phyloP scores from a whole-genome alignment of 257 asterid species.

The Ilex aquifolium region DNA sequence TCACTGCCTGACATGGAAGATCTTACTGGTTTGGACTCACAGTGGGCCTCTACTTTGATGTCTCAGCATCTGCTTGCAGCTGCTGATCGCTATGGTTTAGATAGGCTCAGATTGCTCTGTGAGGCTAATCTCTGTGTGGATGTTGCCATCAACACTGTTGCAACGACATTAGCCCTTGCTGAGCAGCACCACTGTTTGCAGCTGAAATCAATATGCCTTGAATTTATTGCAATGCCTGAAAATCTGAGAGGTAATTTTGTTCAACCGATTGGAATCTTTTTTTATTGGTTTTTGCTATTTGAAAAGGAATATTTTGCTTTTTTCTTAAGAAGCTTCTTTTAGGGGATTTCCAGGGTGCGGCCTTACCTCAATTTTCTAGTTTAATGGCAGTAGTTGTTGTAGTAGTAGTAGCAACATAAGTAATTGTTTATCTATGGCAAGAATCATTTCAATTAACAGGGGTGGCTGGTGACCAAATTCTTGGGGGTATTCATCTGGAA shows the following conservation, averaged over 20 bases:
- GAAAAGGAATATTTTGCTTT: too few relatives aligned
- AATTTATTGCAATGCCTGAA: constrained; percentile 73
- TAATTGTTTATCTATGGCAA: too few relatives aligned
- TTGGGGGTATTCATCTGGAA: too few relatives aligned
- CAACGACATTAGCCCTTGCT: constrained; percentile 92
- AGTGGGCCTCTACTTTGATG: constrained; percentile 90
- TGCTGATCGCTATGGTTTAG: constrained; percentile 87
- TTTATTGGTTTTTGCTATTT: too few relatives aligned
- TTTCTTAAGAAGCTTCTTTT: too few relatives aligned
- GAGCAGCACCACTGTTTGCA: constrained; percentile 96
- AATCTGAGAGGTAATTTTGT: constrained; percentile 64
- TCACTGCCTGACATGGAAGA: constrained; percentile 78
- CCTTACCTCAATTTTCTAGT: too few relatives aligned
- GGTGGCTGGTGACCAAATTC: too few relatives aligned
- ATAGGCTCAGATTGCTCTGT: constrained; percentile 83
- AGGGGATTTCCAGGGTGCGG: too few relatives aligned
- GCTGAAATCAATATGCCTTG: constrained; percentile 80
- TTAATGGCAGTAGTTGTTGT: too few relatives aligned
- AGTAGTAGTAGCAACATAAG: too few relatives aligned
- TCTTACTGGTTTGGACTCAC: constrained; percentile 75
- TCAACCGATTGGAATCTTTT: not conserved
- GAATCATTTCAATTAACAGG: too few relatives aligned
- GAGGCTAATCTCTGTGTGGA: constrained; percentile 76
- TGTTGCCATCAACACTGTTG: constrained; percentile 91
- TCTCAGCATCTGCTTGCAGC: constrained; percentile 96